Percentiles rank a stretch among this genome's conserved stretches.
phyloP scores from a whole-genome alignment of 176 grass and related monocot species.

The Poa pratensis region DNA sequence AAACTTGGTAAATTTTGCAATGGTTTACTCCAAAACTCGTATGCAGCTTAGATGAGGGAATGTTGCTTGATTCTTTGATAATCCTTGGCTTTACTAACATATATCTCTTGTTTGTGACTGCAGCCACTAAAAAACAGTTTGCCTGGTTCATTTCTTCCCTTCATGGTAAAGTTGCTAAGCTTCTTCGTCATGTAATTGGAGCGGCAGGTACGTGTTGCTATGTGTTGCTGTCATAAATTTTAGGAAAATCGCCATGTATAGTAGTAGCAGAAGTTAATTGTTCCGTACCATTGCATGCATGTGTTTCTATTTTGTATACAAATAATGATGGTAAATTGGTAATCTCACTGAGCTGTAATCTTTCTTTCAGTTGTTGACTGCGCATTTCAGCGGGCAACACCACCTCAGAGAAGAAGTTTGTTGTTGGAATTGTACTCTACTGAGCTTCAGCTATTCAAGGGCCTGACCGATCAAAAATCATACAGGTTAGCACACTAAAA shows the following conservation, averaged over 20 bases:
- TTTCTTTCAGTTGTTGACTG: constrained; percentile 80
- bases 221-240: neutral
- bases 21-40: neutral
- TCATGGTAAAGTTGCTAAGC: constrained; percentile 72
- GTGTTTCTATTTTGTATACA: constrained; percentile 24
- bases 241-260: neutral
- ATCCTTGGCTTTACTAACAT: constrained; percentile 3
- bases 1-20: constrained; percentile 58
- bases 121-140: constrained; percentile 91
- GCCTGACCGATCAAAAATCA: constrained; percentile 69
- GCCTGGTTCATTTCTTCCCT: constrained; percentile 84
- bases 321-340: neutral
- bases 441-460: constrained; percentile 91
- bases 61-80: constrained; percentile 19
- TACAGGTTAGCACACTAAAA: constrained; percentile 47
- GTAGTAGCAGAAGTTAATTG: neutral
- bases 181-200: constrained; percentile 79
- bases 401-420: constrained; percentile 73
- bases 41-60: neutral
- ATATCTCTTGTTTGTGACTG: constrained; percentile 39
- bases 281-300: neutral
- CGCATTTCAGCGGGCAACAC: constrained; percentile 65
- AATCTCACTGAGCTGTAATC: constrained; percentile 19
- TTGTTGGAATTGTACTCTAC: constrained; percentile 93
- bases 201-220: constrained; percentile 59